Evolutionary conservation across 352 stramenopile species (phyloP).

Genomic region (Pythium insidiosum): DNA sequence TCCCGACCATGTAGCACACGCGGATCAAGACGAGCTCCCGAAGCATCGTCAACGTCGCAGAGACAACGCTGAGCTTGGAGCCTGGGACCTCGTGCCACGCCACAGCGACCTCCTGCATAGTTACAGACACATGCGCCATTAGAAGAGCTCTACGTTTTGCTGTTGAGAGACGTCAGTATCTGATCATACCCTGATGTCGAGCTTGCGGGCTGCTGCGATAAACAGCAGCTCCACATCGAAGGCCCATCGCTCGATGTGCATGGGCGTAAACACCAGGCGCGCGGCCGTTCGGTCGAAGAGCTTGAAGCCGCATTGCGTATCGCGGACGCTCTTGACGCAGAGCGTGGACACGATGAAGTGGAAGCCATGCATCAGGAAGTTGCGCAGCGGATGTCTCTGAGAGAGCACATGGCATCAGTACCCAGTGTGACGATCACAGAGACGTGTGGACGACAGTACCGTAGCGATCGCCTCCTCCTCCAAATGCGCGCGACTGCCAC

Average conservation of each 20-base stretch:
- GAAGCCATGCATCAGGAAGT: slow-evolving; percentile 91
- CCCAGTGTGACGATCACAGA: background rate
- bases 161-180: no score
- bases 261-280: slow-evolving; percentile 77
- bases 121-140: background rate
- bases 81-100: slow-evolving; percentile 89
- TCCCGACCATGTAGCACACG: slow-evolving; percentile 84
- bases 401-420: background rate
- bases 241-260: slow-evolving; percentile 92
- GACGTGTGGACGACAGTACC: no score
- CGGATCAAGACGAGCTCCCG: slow-evolving; percentile 89
- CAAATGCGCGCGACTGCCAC: slow-evolving; percentile 87
- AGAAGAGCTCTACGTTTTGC: background rate
- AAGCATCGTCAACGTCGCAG: slow-evolving; percentile 87
- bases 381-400: slow-evolving; percentile 74
- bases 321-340: slow-evolving; percentile 78
- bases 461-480: slow-evolving; percentile 81
- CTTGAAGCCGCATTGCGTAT: slow-evolving; percentile 95
- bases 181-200: slow-evolving; percentile 59
- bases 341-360: slow-evolving; percentile 87
- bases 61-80: slow-evolving; percentile 86
- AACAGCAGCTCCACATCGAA: slow-evolving; percentile 94
- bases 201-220: slow-evolving; percentile 49
- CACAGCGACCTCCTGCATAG: slow-evolving; percentile 83
- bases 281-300: slow-evolving; percentile 86